Evolutionary conservation across 179 eudicot genomes (phyloP).

Genomic region (Silene noctiflora): DNA sequence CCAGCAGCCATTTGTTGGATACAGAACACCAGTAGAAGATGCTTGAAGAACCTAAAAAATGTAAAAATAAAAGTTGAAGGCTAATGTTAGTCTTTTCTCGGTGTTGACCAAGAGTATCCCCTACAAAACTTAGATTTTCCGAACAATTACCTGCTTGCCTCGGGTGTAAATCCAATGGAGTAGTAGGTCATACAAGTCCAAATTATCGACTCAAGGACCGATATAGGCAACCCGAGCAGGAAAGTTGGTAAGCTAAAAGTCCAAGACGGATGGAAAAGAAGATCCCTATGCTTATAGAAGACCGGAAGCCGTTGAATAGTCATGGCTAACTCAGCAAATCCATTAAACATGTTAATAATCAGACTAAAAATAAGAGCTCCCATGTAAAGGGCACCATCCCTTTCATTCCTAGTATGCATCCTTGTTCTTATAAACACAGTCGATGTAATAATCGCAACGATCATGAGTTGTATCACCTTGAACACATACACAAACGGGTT

Average conservation of each 20-base stretch:
- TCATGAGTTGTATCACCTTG: constrained; percentile 77
- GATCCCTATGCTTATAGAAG: constrained; percentile 87
- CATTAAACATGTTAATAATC: constrained; percentile 82
- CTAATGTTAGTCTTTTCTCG: background rate
- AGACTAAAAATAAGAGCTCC: constrained; percentile 78
- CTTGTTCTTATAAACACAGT: constrained; percentile 65
- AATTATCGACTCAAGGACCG: constrained; percentile 59
- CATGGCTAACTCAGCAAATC: constrained; percentile 76
- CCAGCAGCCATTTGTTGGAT: constrained; percentile 98
- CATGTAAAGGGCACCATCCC: constrained; percentile 67
- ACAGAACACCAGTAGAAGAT: constrained; percentile 59
- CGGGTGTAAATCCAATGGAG: constrained; percentile 91
- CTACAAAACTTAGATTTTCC: background rate
- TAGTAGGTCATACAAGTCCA: constrained; percentile 77
- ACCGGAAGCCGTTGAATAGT: constrained; percentile 79
- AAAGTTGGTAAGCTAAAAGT: constrained; percentile 75
- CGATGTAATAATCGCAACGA: constrained; percentile 67
- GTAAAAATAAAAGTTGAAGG: background rate
- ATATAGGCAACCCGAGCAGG: constrained; percentile 77
- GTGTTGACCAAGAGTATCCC: background rate
- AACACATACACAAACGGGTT: constrained; percentile 83
- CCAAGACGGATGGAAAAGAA: constrained; percentile 91
- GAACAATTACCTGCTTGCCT: constrained; percentile 63
- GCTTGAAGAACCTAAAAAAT: constrained; percentile 76
- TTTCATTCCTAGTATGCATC: constrained; percentile 60